Conservation (phyloP, 768 basidiomycete genomes). For the Leccinum barrowsii region DNA sequence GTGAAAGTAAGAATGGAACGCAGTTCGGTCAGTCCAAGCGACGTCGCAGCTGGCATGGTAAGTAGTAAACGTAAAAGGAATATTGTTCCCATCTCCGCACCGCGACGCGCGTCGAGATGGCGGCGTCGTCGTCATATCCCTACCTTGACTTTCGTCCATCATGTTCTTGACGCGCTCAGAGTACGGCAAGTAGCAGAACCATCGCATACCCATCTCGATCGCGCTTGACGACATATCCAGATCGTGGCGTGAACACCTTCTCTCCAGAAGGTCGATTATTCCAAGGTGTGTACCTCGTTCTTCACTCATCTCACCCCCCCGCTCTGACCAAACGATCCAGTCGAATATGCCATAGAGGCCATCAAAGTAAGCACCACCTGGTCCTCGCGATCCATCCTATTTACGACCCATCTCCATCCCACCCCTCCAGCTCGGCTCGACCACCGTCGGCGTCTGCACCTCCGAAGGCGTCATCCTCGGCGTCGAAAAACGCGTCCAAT, state of each 20-base stretch:
- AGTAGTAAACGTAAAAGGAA: constrained; percentile 20
- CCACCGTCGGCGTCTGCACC: constrained; percentile 93
- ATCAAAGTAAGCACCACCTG: constrained; percentile 70
- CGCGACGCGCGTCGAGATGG: constrained; percentile 35
- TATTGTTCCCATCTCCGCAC: constrained; percentile 26
- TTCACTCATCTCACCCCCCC: background rate
- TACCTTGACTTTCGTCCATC: constrained; percentile 18
- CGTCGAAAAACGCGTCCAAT: constrained; percentile 98
- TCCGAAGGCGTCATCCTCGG: constrained; percentile 88
- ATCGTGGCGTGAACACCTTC: constrained; percentile 98
- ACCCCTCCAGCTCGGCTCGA: constrained; percentile 81
- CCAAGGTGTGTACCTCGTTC: constrained; percentile 65
- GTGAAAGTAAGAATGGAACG: constrained; percentile 65
- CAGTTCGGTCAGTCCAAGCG: constrained; percentile 42
- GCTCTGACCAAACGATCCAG: constrained; percentile 39
- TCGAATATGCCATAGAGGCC: constrained; percentile 99
- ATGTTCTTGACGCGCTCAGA: constrained; percentile 97
- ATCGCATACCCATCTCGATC: background rate
- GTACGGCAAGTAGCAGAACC: constrained; percentile 55
- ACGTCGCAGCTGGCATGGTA: constrained; percentile 7
- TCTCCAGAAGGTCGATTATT: constrained; percentile 98
- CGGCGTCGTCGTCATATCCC: constrained; percentile 20
- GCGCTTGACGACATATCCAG: constrained; percentile 35
- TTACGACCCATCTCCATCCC: constrained; percentile 4
- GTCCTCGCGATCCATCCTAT: background rate